Evolutionary conservation across 2,329 filamentous ascomycete species (phyloP).

Genomic region (Bipolaris sorokiniana): DNA sequence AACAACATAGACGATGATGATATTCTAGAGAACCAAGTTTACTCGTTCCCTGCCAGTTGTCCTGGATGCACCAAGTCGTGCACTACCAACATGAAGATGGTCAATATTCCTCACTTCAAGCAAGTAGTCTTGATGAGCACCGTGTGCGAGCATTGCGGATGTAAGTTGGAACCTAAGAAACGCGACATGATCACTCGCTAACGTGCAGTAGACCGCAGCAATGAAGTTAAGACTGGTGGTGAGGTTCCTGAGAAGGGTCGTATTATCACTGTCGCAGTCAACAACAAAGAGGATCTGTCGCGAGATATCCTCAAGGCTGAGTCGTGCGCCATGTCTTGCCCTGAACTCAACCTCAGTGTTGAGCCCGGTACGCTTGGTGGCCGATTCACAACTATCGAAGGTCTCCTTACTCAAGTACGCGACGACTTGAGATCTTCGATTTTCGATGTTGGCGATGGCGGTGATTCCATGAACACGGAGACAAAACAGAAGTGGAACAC

Average conservation of each 20-base stretch:
- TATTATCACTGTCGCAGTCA: conserved; percentile 78
- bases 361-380: conserved; percentile 94
- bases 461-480: conserved; percentile 74
- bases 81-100: conserved; percentile 97
- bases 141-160: conserved; percentile 88
- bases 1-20: conserved; percentile 64
- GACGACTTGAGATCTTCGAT: conserved; percentile 88
- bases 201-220: conserved; percentile 70
- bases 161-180: conserved; percentile 33
- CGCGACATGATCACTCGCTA: conserved; percentile 7
- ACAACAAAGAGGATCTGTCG: conserved; percentile 73
- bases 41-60: conserved; percentile 89
- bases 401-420: conserved; percentile 88
- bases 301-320: conserved; percentile 97
- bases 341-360: conserved; percentile 84
- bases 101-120: conserved; percentile 97
- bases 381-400: conserved; percentile 95
- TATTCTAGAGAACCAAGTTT: conserved; percentile 92
- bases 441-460: conserved; percentile 77
- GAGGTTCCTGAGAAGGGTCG: conserved; percentile 86
- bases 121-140: conserved; percentile 96
- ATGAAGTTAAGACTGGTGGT: conserved; percentile 97
- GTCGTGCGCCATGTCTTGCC: conserved; percentile 83
- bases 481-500: conserved; percentile 75
- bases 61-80: conserved; percentile 87